These are phyloP conservation scores for Schoenoplectus tabernaemontani DNA, from an alignment of 202 grass and related monocot species.

Conservation along the genomic window DNA sequence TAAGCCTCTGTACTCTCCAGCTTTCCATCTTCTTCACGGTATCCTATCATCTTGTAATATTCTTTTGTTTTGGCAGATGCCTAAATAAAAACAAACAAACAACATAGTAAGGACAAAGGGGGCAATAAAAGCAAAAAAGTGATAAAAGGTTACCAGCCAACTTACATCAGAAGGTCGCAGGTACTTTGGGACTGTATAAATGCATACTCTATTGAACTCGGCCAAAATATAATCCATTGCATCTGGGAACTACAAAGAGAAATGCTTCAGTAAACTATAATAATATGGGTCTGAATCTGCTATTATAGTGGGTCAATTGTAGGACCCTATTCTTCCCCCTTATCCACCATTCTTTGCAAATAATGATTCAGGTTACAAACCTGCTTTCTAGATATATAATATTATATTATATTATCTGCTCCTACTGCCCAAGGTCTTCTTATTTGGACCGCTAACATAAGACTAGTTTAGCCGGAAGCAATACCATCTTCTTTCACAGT, in stretches of 20 bases:
- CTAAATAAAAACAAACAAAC: slow-evolving; percentile 29
- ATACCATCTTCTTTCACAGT: too few species aligned
- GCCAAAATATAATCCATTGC: slow-evolving; percentile 84
- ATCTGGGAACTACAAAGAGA: slow-evolving; percentile 50
- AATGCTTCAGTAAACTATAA: not conserved
- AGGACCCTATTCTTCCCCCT: too few species aligned
- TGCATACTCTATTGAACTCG: slow-evolving; percentile 81
- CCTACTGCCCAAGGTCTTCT: too few species aligned
- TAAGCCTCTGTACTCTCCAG: slow-evolving; percentile 65
- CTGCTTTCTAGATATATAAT: too few species aligned
- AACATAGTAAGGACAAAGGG: not conserved
- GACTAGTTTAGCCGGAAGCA: too few species aligned
- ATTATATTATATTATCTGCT: too few species aligned
- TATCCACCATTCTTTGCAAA: too few species aligned
- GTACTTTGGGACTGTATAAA: slow-evolving; percentile 91
- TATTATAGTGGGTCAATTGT: too few species aligned
- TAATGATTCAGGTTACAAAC: too few species aligned
- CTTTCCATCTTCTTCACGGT: slow-evolving; percentile 74
- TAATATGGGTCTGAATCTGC: too few species aligned
- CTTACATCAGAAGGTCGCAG: slow-evolving; percentile 86
- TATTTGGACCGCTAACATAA: too few species aligned
- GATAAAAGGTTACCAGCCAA: not conserved
- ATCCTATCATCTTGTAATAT: slow-evolving; percentile 66
- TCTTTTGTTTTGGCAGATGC: slow-evolving; percentile 45
- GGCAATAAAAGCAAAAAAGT: not conserved